Percentiles rank a stretch among this genome's conserved stretches.
Evolutionary conservation across 2,329 filamentous ascomycete species (phyloP).

Genomic region (Cladosporium sphaerospermum): DNA sequence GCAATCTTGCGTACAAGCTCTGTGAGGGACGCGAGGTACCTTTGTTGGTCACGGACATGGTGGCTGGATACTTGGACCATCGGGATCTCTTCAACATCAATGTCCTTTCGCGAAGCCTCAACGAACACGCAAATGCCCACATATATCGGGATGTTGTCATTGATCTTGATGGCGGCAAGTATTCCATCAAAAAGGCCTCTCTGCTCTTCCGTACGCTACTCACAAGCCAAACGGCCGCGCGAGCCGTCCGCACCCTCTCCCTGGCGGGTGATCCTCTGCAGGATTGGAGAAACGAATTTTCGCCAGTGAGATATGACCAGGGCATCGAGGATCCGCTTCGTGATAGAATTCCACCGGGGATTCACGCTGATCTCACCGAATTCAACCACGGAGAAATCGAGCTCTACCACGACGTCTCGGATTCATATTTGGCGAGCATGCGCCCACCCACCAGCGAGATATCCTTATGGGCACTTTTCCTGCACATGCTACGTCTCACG

Average conservation of each 20-base stretch:
- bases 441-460: background rate
- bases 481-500: background rate
- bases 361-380: background rate
- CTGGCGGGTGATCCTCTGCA: slow-evolving; percentile 3
- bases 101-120: background rate
- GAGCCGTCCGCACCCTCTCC: background rate
- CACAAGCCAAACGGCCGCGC: background rate
- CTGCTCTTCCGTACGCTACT: slow-evolving; percentile 5
- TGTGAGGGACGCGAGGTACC: slow-evolving; percentile 5
- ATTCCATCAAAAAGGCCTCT: background rate
- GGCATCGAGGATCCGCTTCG: background rate
- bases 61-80: background rate
- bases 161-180: background rate
- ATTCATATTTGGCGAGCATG: background rate
- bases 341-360: background rate
- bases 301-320: background rate
- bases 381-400: background rate
- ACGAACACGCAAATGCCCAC: slow-evolving; percentile 3
- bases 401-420: background rate
- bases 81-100: slow-evolving; percentile 5
- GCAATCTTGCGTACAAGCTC: slow-evolving; percentile 4
- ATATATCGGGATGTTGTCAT: slow-evolving; percentile 6
- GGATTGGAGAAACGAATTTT: background rate
- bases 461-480: background rate
- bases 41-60: slow-evolving; percentile 5